phyloP scores from a whole-genome alignment of 2,329 filamentous ascomycete genomes.

The Corinectria fuckeliana region DNA sequence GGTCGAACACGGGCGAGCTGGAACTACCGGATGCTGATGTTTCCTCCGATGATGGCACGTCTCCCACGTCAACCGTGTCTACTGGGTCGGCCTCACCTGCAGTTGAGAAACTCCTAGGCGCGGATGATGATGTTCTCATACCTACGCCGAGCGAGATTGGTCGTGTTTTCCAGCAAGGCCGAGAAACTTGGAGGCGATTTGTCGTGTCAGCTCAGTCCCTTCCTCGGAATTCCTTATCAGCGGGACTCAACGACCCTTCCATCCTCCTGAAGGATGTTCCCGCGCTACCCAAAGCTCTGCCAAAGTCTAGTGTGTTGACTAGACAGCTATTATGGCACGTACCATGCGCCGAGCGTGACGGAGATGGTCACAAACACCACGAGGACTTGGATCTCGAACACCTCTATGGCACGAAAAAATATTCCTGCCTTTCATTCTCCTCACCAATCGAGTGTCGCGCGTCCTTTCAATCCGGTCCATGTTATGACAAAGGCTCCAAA shows the following conservation, averaged over 20 bases:
- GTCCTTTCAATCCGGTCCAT: neutral
- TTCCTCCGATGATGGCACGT: neutral
- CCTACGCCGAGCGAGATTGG: constrained; percentile 2
- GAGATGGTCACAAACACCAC: neutral
- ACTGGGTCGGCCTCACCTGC: neutral
- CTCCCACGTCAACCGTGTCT: neutral
- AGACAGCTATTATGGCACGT: constrained; percentile 6
- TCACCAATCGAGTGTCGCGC: constrained; percentile 1
- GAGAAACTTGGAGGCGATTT: constrained; percentile 1
- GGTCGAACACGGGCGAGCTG: neutral
- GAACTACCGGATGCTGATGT: neutral
- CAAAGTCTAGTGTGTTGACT: neutral
- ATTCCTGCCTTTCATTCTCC: neutral
- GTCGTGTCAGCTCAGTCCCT: constrained; percentile 9
- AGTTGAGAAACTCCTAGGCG: neutral
- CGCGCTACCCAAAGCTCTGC: neutral
- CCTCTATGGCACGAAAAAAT: neutral
- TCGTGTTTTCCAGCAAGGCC: constrained; percentile 8
- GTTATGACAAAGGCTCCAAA: neutral
- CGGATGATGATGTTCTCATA: constrained; percentile 11
- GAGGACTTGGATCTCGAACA: neutral
- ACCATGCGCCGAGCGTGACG: neutral
- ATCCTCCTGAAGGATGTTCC: constrained; percentile 16
- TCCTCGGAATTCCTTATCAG: neutral
- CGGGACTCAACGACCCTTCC: constrained; percentile 16